Base-by-base conservation (phyloP, 305 asterid species). In the Plantago coronopus region DNA sequence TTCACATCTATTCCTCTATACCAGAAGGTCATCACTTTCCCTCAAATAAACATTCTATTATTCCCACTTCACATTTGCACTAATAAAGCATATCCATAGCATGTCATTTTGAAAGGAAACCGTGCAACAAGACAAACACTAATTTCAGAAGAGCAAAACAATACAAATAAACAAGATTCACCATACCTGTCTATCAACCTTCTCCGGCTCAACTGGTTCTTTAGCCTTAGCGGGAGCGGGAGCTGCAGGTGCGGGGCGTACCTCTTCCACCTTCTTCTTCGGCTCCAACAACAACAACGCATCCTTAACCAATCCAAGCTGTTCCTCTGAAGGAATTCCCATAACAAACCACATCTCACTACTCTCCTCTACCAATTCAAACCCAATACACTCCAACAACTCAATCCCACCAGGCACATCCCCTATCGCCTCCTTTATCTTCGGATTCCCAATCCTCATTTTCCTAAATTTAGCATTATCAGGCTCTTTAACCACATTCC, bases 291-390 rank as follows among this genome's bases (percentile, higher is more conserved):
- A 61, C 14, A 68, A 63, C 25, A 83, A 42, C 3, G 55, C 89
- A 60, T 73, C 77, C 73, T 71, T 76, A 40, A 89, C 58, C 76
- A 77, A 72, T 57, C 65, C 75, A 69, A 93, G 69, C 50, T 20
- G 60, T 59, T 79, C 80, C 69, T 71, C 72, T 8, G 87, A 78
- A 49, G 85, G 86, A 53, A 77, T 78, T 19, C 84, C 97, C 97
- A 93, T 89, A 44, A 70, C 72, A 45, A 86, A 85, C 93, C 95
- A 89, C 83, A 89, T 83, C 65, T 88, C 98, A 49, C 75, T 95
- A 63, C 63, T 69, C 66, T 89, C 98, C 64, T 89, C 96, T 67
- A 78, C 81, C 77, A 89, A 64, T 64, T 76, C 79, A 69, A 89
- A 93, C 49, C 97, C 96, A 0, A 85, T 45, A 67, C 74, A 84